These are phyloP conservation scores for Fusarium keratoplasticum DNA, from an alignment of 2,329 filamentous ascomycete genomes.

Conservation along the genomic window DNA sequence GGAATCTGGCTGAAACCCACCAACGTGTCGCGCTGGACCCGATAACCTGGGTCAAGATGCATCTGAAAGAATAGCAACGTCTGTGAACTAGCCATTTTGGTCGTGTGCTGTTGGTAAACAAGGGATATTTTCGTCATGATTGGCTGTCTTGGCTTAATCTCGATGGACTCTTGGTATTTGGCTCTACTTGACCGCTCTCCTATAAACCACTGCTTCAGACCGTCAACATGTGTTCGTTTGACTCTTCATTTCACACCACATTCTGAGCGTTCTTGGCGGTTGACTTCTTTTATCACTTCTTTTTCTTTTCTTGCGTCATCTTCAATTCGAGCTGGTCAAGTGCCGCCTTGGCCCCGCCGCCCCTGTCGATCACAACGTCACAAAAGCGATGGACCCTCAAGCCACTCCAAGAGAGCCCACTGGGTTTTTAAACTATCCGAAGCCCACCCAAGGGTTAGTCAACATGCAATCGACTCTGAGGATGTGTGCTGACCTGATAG, in stretches of 20 bases:
- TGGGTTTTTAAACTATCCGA: slow-evolving; percentile 12
- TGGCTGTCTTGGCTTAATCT: not conserved
- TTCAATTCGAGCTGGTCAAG: not conserved
- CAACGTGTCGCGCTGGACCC: not conserved
- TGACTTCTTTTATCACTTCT: not conserved
- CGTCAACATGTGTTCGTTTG: not conserved
- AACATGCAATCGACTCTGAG: accelerated
- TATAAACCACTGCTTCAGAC: not conserved
- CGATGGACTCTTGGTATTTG: not conserved
- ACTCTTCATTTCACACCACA: not conserved
- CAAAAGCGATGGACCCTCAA: not conserved
- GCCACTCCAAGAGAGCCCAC: no score
- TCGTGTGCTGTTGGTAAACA: not conserved
- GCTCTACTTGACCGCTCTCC: not conserved
- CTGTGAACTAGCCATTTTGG: not conserved
- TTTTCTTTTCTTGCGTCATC: not conserved
- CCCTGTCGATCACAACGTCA: not conserved
- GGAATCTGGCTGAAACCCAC: not conserved
- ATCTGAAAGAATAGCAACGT: not conserved
- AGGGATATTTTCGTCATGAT: not conserved
- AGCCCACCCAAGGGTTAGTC: slow-evolving; percentile 11
- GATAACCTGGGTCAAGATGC: slow-evolving; percentile 4
- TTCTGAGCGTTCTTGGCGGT: not conserved
- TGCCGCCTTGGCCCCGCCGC: not conserved
- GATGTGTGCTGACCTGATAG: not conserved